Evolutionary conservation across 2,329 filamentous ascomycete species (phyloP), one percentile per base, ranked within the genome.

Genomic region (Penicillium sp.): DNA sequence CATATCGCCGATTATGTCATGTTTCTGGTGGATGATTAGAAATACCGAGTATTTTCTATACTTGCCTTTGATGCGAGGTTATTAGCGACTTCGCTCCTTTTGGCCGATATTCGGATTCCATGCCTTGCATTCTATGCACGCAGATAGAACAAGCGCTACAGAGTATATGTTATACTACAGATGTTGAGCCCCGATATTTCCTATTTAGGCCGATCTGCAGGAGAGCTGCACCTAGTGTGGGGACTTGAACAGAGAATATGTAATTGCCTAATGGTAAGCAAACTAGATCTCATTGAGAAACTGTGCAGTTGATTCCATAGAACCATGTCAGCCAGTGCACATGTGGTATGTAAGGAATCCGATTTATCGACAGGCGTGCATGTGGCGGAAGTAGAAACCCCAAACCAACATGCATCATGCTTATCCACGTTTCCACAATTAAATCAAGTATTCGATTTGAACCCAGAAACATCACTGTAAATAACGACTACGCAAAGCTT

Each of bases 401-500:
- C 10, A 42, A 9, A 19, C 19, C 39, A 21, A 4, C n/a, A 42
- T 22, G 19, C 35, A 39, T 39, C 35, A 39, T 39, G 35, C 9
- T 8, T 42, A 22, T 42, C n/a, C 39, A 42, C 10, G 22, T 1
- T 4, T 8, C 10, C 39, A 22, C 19, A 10, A 11, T 10, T 8
- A 9, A 39, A 19, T 19, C 7, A 19, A 19, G 35, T 16, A 39
- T 2, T 33, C 16, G 14, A 14, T 39, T 19, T 2, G 11, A 21
- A 22, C 11, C 37, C 10, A 13, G 9, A 22, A 22, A 22, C 4
- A 42, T 42, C n/a, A 42, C 19, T 64, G 78, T 33, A 83, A 65
- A 69, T 82, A 82, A 19, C 79, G 76, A 63, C 81, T 84, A 55
- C 82, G 78, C 43, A 84, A 64, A 3, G 81, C 78, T 67, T 85